Percentiles rank a stretch among this genome's conserved stretches.
phyloP scores from a whole-genome alignment of 2,329 filamentous ascomycete species.

The Cylindrodendrum hubeiense region DNA sequence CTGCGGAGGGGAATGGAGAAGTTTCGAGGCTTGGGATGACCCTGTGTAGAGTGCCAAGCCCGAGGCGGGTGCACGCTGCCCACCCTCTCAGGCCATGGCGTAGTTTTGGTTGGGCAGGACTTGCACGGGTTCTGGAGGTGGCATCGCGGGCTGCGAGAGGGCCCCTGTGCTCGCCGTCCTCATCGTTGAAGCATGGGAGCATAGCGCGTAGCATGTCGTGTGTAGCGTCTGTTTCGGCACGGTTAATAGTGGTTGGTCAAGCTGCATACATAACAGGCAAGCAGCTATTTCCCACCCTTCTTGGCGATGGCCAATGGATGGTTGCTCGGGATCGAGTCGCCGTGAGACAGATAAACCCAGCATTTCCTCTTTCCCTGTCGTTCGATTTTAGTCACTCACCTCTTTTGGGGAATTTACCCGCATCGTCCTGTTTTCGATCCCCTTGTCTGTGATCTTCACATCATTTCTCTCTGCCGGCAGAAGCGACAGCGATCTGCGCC shows the following conservation, averaged over 20 bases:
- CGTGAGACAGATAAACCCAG: background rate
- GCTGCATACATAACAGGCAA: background rate
- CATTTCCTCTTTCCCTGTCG: background rate
- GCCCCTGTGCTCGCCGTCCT: background rate
- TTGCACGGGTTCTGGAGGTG: background rate
- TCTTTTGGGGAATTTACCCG: background rate
- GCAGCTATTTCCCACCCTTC: background rate
- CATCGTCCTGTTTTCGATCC: background rate
- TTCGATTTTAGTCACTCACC: background rate
- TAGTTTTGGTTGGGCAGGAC: background rate
- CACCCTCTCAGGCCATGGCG: background rate
- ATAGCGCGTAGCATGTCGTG: background rate
- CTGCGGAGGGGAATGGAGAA: background rate
- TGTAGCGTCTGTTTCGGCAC: background rate
- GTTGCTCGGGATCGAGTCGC: background rate
- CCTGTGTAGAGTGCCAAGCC: background rate
- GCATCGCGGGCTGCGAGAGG: background rate
- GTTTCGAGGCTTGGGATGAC: background rate
- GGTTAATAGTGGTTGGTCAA: background rate
- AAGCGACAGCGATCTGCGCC: background rate
- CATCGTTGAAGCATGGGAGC: background rate
- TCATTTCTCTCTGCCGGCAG: background rate
- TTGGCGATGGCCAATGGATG: background rate
- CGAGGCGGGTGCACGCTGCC: background rate
- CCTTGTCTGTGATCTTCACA: background rate